Evolutionary conservation across 2,329 filamentous ascomycete species (phyloP), one percentile per base, ranked within the genome.

Genomic region (Ceratocystis papillata): DNA sequence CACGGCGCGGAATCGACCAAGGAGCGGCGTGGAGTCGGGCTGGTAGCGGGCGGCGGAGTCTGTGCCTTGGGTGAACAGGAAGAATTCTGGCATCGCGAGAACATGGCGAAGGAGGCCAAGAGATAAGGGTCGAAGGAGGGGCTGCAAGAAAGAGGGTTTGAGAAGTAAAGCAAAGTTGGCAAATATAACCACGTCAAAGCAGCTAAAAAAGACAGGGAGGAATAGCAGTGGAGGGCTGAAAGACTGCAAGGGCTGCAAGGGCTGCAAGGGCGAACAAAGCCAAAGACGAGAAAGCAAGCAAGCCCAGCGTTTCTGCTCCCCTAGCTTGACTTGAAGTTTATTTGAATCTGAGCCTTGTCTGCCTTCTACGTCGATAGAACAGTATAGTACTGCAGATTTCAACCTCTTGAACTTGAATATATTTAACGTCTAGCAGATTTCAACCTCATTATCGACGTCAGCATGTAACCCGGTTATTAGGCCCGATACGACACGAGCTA

Each of bases 1-100:
- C 20, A 87, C 83, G 67, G 84, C 85, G 68, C 84, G 83, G 75
- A 85, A 87, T 48, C 85, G 82, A 69, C 85, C 85, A 1, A 87
- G 80, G 7, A 87, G 75, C 28, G 85, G 83, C 20, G 84, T 82
- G 53, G 82, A 76, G 71, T 86, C 81, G 70, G 77, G 77, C 67
- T 78, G 78, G 68, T 76, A 74, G 63, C 78, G 78, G 68, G 78
- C 76, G 71, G 78, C 79, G 69, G 83, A 80, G 75, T 87, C 85
- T 71, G 77, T 80, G 73, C 84, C 85, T 72, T 84, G 84, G 69
- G 84, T 84, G 75, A 87, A 87, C 73, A 81, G 79, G 76, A 87
- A 87, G 78, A 87, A 85, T 72, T 80, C 79, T 72, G 84, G 82
- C 83, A 87, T 86, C 68, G 69, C 68, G 37, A 44, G 41, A 30